These are phyloP conservation scores for Calonectria pauciramosa DNA, from an alignment of 2,329 filamentous ascomycete genomes.

Conservation along the genomic window DNA sequence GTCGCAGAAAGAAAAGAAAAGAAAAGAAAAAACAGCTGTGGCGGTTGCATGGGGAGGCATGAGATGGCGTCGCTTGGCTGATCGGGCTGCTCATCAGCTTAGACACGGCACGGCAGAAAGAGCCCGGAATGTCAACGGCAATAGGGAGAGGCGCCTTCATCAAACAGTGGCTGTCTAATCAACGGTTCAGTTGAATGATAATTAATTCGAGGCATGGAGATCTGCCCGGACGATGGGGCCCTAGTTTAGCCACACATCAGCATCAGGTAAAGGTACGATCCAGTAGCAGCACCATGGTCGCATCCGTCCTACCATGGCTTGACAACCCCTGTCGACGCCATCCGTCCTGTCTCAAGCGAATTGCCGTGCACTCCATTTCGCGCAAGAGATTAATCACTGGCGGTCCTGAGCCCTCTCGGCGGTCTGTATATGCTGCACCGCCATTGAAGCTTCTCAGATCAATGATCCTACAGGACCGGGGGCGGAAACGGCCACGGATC, in stretches of 20 bases:
- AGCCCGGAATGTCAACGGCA: conserved; percentile 3
- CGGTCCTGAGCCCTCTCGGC: background rate
- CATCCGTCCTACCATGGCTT: conserved; percentile 9
- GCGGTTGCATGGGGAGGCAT: background rate
- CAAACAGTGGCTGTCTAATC: conserved; percentile 13
- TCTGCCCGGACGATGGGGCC: conserved; percentile 5
- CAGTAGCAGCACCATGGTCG: conserved; percentile 8
- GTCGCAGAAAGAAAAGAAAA: background rate
- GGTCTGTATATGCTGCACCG: background rate
- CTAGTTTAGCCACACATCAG: conserved; percentile 23
- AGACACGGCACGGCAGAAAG: conserved; percentile 10
- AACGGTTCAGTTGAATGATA: conserved; percentile 8
- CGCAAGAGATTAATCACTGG: background rate
- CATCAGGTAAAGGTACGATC: conserved; percentile 24
- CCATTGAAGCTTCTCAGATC: background rate
- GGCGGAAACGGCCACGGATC: background rate
- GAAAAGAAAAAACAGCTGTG: background rate
- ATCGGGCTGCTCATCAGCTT: conserved; percentile 2
- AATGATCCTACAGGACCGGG: background rate
- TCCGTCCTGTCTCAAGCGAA: conserved; percentile 6
- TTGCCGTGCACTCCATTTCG: background rate
- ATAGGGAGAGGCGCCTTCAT: background rate
- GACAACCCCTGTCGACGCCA: background rate
- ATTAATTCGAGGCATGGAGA: conserved; percentile 7
- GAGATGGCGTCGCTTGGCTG: conserved; percentile 6